Percentiles rank a stretch among this genome's conserved stretches.
Evolutionary conservation across 2,329 filamentous ascomycete genomes (phyloP).

Genomic region (Waltergamsia citrina): DNA sequence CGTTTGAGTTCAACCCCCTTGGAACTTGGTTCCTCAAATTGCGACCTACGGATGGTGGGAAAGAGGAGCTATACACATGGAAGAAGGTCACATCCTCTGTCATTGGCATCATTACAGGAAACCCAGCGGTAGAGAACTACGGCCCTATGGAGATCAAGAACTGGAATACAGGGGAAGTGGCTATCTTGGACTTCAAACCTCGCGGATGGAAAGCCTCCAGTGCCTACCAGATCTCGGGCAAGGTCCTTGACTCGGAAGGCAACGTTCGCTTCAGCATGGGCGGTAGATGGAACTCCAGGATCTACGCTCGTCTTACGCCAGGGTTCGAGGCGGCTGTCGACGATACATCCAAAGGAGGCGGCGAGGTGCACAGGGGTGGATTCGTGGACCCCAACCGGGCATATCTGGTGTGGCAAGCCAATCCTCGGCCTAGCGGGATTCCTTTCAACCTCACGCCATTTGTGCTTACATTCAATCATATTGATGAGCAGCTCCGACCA

Average conservation of each 20-base stretch:
- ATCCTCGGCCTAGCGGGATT: constrained; percentile 70
- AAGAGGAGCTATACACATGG: constrained; percentile 91
- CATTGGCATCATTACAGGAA: constrained; percentile 96
- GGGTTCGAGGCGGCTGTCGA: constrained; percentile 73
- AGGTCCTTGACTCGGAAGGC: constrained; percentile 72
- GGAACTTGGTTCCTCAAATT: constrained; percentile 95
- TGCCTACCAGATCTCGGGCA: constrained; percentile 80
- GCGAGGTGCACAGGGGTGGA: constrained; percentile 34
- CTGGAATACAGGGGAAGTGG: constrained; percentile 90
- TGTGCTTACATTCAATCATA: constrained; percentile 85
- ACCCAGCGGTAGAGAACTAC: constrained; percentile 95
- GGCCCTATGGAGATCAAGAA: constrained; percentile 96
- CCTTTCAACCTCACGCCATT: constrained; percentile 98
- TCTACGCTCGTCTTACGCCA: constrained; percentile 87
- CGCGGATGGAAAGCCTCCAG: constrained; percentile 93
- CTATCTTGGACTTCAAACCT: constrained; percentile 83
- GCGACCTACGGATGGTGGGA: constrained; percentile 63
- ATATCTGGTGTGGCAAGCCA: constrained; percentile 88
- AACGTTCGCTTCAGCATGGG: constrained; percentile 81
- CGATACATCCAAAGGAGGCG: constrained; percentile 34
- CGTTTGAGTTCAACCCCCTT: constrained; percentile 91
- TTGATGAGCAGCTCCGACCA: constrained; percentile 70
- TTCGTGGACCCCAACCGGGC: constrained; percentile 62
- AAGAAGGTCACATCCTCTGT: constrained; percentile 97
- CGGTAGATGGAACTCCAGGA: constrained; percentile 93